Base-by-base conservation (phyloP, 768 basidiomycete genomes). In the Leccinum imitatum region DNA sequence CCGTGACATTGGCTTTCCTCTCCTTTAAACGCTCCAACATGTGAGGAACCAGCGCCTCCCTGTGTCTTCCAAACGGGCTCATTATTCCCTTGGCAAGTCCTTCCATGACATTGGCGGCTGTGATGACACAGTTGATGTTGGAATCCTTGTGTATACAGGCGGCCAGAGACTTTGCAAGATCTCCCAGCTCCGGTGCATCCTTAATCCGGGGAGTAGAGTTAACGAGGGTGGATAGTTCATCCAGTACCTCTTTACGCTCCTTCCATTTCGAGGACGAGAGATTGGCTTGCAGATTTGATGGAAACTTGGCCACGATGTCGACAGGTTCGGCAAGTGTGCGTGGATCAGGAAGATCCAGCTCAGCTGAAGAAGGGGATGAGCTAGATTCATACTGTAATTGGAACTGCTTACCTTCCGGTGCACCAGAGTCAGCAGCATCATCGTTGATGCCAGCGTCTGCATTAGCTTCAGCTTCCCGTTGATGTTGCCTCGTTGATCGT, bases 191-290 rank as follows among this genome's bases (percentile, higher is more conserved):
- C 7, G 88, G 77, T 2, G 87, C 80, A 67, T 96, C 94, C 67
- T 87, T 87, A 67, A 98, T 90, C 59, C 87, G 84, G 13, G 89
- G 87, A 3, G 88, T 82, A 8, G 84, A 77, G 56, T 83, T 83
- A 31, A 98, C 75, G 37, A 93, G 75, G 3, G 83, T 82, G 50
- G 86, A 79, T 23, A 96, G 80, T 27, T 93, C 92, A 63, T 97
- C 95, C 33, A 98, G 78, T 3, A 84, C 90, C 67, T 95, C 91
- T 69, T 98, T 95, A 44, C 93, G 85, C 65, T 99, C 97, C 70
- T 99, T 98, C 97, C 97, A 99, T 75, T 98, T 98, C 0, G 93
- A 86, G 4, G 97, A 98, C 23, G 87, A 83, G 53, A 99, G 80
- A 54, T 82, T 78, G 3, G 86, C 79, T 59, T 91, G 85, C 61